Evolutionary conservation across 768 basidiomycete genomes (phyloP), one percentile per base, ranked within the genome.

Genomic region (Myochromella boudieri): DNA sequence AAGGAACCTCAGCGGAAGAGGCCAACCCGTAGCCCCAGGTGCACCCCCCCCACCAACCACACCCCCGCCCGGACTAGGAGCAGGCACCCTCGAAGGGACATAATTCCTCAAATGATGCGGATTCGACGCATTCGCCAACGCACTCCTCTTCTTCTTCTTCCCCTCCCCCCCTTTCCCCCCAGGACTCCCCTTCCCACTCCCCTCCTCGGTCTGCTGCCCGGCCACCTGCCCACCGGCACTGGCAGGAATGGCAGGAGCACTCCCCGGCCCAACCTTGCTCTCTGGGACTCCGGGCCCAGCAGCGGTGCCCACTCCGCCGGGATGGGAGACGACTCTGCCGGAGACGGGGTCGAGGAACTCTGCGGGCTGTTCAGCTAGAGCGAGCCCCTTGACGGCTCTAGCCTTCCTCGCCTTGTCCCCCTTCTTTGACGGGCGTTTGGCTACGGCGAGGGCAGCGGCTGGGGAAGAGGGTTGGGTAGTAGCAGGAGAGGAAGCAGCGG

Each of bases 91-190:
- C 34, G 91, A 93, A 12, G 92, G 91, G 34, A 94, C 82, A 68
- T 94, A 98, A 71, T 97, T 97, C 60, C 87, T 78, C 48, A 95
- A 76, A 69, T 97, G 95, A 68, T 98, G 95, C 3, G 92, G 94
- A 61, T 98, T 97, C 42, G 90, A 88, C 36, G 91, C 92, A 63
- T 97, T 95, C 36, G 93, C 92, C 25, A 92, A 74, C 4, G 87
- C 87, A 39, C 87, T 86, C 39, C 92, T 80, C 70, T 97, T 97
- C 82, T 97, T 97, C 80, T 95, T 95, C 79, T 92, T 94, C 20
- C 65, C 28, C 56, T 62, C 49, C 67, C 64, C 37, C 63, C 50
- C 56, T 69, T 73, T 53, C 40, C 49, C 38, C 41, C 59, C 52
- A 12, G 15, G 25, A 15, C 29, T 45, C 11, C 15, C 42, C 11